A percentile compares a stretch with the other conserved stretches of the same genome.
These are phyloP conservation scores for Pythium brassicae DNA, from an alignment of 352 stramenopile species.

Conservation along the genomic window DNA sequence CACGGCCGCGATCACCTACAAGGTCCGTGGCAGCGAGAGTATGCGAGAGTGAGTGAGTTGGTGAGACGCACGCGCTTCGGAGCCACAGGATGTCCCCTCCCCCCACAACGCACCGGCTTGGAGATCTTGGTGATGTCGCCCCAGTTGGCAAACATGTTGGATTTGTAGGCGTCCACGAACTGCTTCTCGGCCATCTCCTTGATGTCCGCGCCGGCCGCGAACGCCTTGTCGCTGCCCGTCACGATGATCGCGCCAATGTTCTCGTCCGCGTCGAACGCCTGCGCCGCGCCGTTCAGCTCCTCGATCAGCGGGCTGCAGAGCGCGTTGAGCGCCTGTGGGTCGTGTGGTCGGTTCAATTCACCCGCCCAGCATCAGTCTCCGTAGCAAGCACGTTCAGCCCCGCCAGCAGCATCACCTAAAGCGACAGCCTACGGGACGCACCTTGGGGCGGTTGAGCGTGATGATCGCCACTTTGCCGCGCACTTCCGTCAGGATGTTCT, in stretches of 20 bases:
- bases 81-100: too few relatives aligned
- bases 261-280: conserved; percentile 90
- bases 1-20: conserved; percentile 92
- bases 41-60: too few relatives aligned
- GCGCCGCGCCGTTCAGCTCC: conserved; percentile 93
- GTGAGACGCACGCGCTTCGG: conserved; percentile 22
- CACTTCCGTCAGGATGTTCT: conserved; percentile 86
- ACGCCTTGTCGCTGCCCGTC: conserved; percentile 95
- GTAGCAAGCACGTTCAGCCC: too few relatives aligned
- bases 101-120: conserved; percentile 91
- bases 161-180: conserved; percentile 93
- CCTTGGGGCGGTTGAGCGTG: conserved; percentile 94
- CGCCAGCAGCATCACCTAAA: too few relatives aligned
- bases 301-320: conserved; percentile 93
- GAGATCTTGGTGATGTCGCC: conserved; percentile 92
- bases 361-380: too few relatives aligned
- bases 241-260: conserved; percentile 95
- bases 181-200: conserved; percentile 94
- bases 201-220: conserved; percentile 96
- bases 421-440: too few relatives aligned
- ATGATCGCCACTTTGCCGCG: conserved; percentile 92
- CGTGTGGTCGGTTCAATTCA: too few relatives aligned
- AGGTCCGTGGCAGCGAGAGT: too few relatives aligned
- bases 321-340: conserved; percentile 94
- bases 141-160: conserved; percentile 98